These are phyloP conservation scores for Physcia stellaris DNA, from an alignment of 495 filamentous ascomycete species.

Conservation along the genomic window DNA sequence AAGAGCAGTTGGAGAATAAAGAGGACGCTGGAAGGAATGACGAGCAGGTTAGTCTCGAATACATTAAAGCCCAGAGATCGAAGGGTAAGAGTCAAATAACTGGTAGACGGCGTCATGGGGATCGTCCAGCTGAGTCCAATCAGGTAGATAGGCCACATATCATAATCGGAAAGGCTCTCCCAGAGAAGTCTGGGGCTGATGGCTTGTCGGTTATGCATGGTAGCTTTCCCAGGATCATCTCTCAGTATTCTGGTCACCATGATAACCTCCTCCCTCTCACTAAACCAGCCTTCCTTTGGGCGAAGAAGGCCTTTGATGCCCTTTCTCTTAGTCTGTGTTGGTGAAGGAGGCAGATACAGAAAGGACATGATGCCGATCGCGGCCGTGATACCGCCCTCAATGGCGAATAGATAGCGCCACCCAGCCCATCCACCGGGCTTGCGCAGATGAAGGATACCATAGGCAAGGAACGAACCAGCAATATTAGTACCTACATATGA, in stretches of 20 bases:
- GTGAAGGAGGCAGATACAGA: constrained; percentile 56
- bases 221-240: constrained; percentile 55
- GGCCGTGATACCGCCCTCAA: constrained; percentile 41
- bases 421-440: constrained; percentile 43
- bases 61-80: constrained; percentile 47
- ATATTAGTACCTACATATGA: constrained; percentile 54
- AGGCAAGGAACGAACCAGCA: constrained; percentile 54
- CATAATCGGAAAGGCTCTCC: constrained; percentile 46
- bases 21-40: constrained; percentile 43
- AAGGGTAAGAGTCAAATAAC: constrained; percentile 50
- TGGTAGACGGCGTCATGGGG: constrained; percentile 33
- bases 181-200: constrained; percentile 42
- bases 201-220: constrained; percentile 44
- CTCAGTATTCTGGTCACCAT: constrained; percentile 61
- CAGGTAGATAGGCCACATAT: constrained; percentile 60
- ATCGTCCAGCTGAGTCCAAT: constrained; percentile 45
- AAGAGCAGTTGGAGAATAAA: constrained; percentile 30
- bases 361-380: constrained; percentile 42
- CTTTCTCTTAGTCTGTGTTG: constrained; percentile 56
- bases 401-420: constrained; percentile 60
- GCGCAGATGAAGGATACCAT: constrained; percentile 55
- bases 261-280: constrained; percentile 48
- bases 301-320: constrained; percentile 52
- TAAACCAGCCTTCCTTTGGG: constrained; percentile 64
- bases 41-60: constrained; percentile 54